Base-by-base conservation (phyloP, 208 protist species). In the Wallacemonas sp. region DNA sequence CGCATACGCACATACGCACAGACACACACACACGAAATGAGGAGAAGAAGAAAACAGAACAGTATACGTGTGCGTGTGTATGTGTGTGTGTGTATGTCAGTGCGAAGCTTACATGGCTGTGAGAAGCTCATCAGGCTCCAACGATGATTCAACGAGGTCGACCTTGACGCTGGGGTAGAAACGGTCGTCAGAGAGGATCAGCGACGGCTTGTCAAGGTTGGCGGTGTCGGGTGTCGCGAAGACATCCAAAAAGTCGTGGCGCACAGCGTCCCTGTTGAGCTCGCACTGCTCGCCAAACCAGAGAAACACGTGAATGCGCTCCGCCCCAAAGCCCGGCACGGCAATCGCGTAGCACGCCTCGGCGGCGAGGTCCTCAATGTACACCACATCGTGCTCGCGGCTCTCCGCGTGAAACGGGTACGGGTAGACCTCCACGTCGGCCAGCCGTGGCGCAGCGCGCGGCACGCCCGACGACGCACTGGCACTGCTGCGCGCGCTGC, bases 91-190 rank as follows among this genome's bases (percentile, higher is more conserved):
- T n/a, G n/a, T n/a, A n/a, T n/a, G n/a, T n/a, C n/a, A n/a, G n/a
- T n/a, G n/a, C n/a, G n/a, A n/a, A n/a, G n/a, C n/a, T 64, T 81
- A 76, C 1, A 85, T 46, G 2, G 64, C 79, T 26, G 78, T 46
- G 14, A 95, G 36, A 22, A 96, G 73, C 42, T 89, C 86, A 50
- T 88, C 80, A 11, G 90, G 90, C 57, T 96, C 87, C 25, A 89
- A 70, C 2, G 80, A 78, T 46, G 91, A 72, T 38, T 76, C 57
- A 2, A 90, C 86, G 4, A 91, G 65, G 50, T 83, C 46, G 28
- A 75, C 70, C n/a, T 64, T 33, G n/a, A 80, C 80, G 18, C 20
- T 57, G 39, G 7, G 29, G 45, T 39, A 92, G 32, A 14, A 81
- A 10, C 65, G 25, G 28, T 45, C 25, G 16, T 42, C 31, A 70